Evolutionary conservation across 306 rosid species (phyloP), one percentile per base, ranked within the genome.

Genomic region (Inga oerstediana): DNA sequence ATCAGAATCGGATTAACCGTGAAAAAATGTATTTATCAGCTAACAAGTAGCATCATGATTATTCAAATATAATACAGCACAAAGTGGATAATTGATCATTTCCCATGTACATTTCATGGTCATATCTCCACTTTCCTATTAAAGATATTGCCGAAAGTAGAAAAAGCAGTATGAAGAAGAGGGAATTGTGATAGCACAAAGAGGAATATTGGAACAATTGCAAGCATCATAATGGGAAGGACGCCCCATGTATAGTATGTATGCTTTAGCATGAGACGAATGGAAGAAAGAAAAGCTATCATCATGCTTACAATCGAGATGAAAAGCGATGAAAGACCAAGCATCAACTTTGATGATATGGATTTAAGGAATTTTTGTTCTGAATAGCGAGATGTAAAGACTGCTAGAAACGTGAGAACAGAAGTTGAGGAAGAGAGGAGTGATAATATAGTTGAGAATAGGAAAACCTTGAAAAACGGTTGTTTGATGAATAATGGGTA

Each of bases 351-450:
- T 1, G 46, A 5, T 16, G 83, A 72, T 20, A 72, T 7, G 10
- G 78, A 71, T 35, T 32, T 54, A 22, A 70, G 70, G 27, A 79
- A 79, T 51, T 67, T 62, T 34, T 79, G 68, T 24, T 48, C 75
- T 9, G 83, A 75, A 5, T 69, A 79, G 8, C 45, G 77, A 0
- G 83, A 16, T 5, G 71, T 79, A 11, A 79, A 58, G 10, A 79
- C 64, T 3, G 44, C 58, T 22, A 79, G 2, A 10, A 79, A 70
- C 32, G 52, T 68, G 1, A 79, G 32, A 7, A 78, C 14, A 10
- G 81, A 66, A 66, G 81, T 78, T n/a, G 76, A 19, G 10, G 83
- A 70, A 27, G 78, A 56, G 20, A 80, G 9, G 1, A 72, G 78
- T 43, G 27, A 24, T 24, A 24, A 24, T 24, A 24, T 24, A 24